phyloP scores from a whole-genome alignment of 129 eudicot species.

The Dittrichia graveolens region DNA sequence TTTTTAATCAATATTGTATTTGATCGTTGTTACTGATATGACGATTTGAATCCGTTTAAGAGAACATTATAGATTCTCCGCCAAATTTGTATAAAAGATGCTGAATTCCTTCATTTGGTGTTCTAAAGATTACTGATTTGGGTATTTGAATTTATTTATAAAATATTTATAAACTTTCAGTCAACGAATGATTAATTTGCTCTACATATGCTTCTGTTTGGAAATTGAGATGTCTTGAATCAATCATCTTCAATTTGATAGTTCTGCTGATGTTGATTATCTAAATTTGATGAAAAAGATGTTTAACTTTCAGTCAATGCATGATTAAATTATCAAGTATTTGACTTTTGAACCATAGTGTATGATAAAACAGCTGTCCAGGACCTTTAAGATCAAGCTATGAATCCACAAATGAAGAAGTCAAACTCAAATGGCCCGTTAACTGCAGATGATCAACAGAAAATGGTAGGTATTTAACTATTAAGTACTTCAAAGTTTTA shows the following conservation, averaged over 20 bases:
- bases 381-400: constrained; percentile 12
- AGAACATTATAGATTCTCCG: no score
- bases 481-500: not conserved
- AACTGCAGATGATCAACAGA: constrained; percentile 40
- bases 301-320: not conserved
- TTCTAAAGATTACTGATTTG: not conserved
- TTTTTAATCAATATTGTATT: not conserved
- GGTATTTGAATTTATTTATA: not conserved
- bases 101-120: no score
- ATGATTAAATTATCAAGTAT: not conserved
- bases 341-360: not conserved
- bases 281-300: not conserved
- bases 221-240: not conserved
- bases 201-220: not conserved
- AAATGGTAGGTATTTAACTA: constrained; percentile 24
- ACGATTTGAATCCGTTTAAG: no score
- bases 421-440: constrained; percentile 34
- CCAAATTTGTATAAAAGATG: no score
- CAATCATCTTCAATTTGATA: no score
- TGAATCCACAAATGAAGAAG: constrained; percentile 35
- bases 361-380: not conserved
- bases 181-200: not conserved
- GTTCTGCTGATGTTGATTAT: not conserved
- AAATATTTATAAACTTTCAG: not conserved
- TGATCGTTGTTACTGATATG: not conserved